Conservation (phyloP, 2,329 filamentous ascomycete genomes). For the Knufia petricola region DNA sequence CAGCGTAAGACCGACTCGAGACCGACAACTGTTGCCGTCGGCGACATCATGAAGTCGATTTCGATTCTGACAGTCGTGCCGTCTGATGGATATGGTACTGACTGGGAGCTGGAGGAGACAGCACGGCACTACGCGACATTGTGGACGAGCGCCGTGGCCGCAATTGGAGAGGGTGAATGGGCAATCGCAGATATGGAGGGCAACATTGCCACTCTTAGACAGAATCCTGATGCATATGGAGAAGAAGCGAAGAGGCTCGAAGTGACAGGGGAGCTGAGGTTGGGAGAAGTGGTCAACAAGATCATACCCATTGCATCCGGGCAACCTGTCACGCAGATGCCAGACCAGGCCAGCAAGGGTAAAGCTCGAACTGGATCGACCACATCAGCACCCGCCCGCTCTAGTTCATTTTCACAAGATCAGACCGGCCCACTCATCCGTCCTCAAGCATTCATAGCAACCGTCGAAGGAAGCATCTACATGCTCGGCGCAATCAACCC, state of each 20-base stretch:
- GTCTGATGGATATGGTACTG: slow-evolving; percentile 9
- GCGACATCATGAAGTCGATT: slow-evolving; percentile 89
- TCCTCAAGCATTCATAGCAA: slow-evolving; percentile 79
- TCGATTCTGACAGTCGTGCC: slow-evolving; percentile 61
- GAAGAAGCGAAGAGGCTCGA: slow-evolving; percentile 64
- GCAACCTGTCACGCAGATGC: slow-evolving; percentile 25
- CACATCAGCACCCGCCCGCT: background rate
- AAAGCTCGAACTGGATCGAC: slow-evolving; percentile 9
- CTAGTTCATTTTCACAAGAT: background rate
- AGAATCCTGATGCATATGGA: slow-evolving; percentile 61
- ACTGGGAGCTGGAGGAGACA: slow-evolving; percentile 52
- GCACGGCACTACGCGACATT: slow-evolving; percentile 70
- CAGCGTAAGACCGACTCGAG: slow-evolving; percentile 35
- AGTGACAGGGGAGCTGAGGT: slow-evolving; percentile 62
- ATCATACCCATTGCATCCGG: slow-evolving; percentile 62
- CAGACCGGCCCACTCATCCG: slow-evolving; percentile 53
- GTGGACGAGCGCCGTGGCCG: slow-evolving; percentile 71
- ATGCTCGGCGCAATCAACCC: slow-evolving; percentile 68
- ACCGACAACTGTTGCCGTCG: slow-evolving; percentile 65
- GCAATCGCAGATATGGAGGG: slow-evolving; percentile 79
- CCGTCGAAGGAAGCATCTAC: slow-evolving; percentile 86
- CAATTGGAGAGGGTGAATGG: slow-evolving; percentile 64
- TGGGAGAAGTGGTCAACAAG: slow-evolving; percentile 89
- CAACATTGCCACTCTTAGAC: slow-evolving; percentile 69
- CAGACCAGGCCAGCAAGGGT: slow-evolving; percentile 5